A percentile compares a stretch with the other conserved stretches of the same genome.
phyloP scores from a whole-genome alignment of 2,329 filamentous ascomycete species.

The Alternaria triticimaculans region DNA sequence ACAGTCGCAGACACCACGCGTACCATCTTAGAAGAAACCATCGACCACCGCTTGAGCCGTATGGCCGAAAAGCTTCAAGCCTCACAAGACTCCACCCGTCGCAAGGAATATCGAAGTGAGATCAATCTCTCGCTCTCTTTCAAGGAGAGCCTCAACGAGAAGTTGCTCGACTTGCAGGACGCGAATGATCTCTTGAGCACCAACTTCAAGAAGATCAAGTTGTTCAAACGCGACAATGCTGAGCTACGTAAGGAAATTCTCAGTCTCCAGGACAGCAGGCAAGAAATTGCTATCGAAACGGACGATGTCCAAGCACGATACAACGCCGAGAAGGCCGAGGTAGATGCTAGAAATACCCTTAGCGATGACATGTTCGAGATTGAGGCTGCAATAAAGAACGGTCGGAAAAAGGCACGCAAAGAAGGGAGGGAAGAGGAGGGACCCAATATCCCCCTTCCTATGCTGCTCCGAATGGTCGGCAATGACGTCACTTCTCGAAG shows the following conservation, averaged over 20 bases:
- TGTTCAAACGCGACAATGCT: slow-evolving; percentile 54
- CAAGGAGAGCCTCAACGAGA: slow-evolving; percentile 56
- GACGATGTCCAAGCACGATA: slow-evolving; percentile 54
- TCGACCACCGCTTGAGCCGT: slow-evolving; percentile 54
- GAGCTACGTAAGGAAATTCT: slow-evolving; percentile 56
- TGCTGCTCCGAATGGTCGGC: slow-evolving; percentile 39
- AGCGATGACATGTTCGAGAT: slow-evolving; percentile 45
- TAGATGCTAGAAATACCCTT: slow-evolving; percentile 35
- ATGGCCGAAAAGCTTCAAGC: slow-evolving; percentile 49
- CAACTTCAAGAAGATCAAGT: slow-evolving; percentile 54
- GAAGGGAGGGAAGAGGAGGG: slow-evolving; percentile 43
- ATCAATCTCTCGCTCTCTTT: slow-evolving; percentile 58
- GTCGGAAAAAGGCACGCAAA: slow-evolving; percentile 38
- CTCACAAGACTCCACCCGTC: slow-evolving; percentile 49
- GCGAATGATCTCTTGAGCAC: slow-evolving; percentile 59
- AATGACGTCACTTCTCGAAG: slow-evolving; percentile 36
- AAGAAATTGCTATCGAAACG: slow-evolving; percentile 57
- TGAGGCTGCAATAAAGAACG: slow-evolving; percentile 45
- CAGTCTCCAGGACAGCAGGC: slow-evolving; percentile 55
- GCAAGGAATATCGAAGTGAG: slow-evolving; percentile 52
- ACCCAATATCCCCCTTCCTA: slow-evolving; percentile 39
- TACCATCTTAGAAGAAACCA: slow-evolving; percentile 58
- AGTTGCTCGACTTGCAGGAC: slow-evolving; percentile 60
- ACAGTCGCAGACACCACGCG: slow-evolving; percentile 61
- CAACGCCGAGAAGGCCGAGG: slow-evolving; percentile 32